Base-by-base conservation (phyloP, 257 asterid species). In the Forsythia viridissima region DNA sequence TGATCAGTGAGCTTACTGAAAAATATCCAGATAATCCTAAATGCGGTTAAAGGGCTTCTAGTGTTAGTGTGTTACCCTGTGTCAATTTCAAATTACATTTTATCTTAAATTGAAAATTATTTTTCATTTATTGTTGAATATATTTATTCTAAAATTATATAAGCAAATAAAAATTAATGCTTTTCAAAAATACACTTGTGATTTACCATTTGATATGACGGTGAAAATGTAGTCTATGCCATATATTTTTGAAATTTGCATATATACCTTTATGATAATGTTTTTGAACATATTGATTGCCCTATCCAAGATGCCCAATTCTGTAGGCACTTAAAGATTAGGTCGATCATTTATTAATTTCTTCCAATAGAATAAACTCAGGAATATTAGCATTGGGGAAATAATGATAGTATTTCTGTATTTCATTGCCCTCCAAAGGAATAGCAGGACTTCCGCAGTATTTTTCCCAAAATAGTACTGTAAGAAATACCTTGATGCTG, bases 401-500 rank as follows among this genome's bases (percentile, higher is more conserved):
- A 59, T 59, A 20, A 20, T 7, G 67, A 61, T 61, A 3, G 1
- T 55, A 55, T n/a, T 55, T 24, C 69, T 0, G 1, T 55, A 55
- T n/a, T 55, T 24, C 69, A 61, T 24, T 61, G 69, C 38, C 16
- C 69, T 61, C 69, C 18, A 24, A 24, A 9, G 38, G 38, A 61
- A 61, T 21, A 61, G 69, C 38, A 61, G 69, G 36, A 61, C 69
- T 61, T 61, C 5, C 0, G 9, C 38, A 8, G 13, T 61, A 24
- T 61, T 61, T 61, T 61, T 24, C 37, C 69, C 67, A 61, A 8
- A 18, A 61, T 21, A 61, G 6, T 61, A 30, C 4, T 61, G 15
- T 61, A 20, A 13, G 10, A 57, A 57, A 57, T 71, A 78, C 81
- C 81, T 78, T 41, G 81, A 78, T 39, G 81, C 81, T 52, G 77